phyloP scores from a whole-genome alignment of 306 rosid species.

The Calophaca sinica region DNA sequence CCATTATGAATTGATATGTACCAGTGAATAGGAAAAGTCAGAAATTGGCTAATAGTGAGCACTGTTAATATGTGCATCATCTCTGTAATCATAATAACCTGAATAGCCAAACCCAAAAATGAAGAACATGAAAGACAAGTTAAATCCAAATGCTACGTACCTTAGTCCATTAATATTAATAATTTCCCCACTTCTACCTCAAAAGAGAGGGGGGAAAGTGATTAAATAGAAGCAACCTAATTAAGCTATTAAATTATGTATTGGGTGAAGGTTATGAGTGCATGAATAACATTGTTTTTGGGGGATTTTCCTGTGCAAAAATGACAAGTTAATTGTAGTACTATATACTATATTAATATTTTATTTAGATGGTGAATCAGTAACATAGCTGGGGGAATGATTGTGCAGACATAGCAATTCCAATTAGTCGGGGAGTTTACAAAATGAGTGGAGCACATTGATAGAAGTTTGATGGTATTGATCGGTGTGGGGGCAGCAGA shows the following conservation, averaged over 20 bases:
- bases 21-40: slow-evolving; percentile 13
- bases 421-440: slow-evolving; percentile 5
- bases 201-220: no score
- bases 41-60: slow-evolving; percentile 1
- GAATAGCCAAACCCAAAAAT: no score
- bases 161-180: no score
- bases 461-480: background rate
- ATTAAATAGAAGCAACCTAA: no score
- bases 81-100: background rate
- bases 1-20: background rate
- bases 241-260: background rate
- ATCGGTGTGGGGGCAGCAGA: background rate
- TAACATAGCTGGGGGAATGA: background rate
- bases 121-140: no score
- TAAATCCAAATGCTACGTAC: no score
- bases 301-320: no score
- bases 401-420: background rate
- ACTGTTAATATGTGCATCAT: slow-evolving; percentile 9
- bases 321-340: no score
- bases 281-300: background rate
- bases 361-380: background rate
- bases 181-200: no score
- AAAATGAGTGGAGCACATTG: background rate
- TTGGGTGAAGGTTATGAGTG: slow-evolving; percentile 25
- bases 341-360: no score